Base-by-base conservation (phyloP, 352 stramenopile species). In the Pythium sukuiense region DNA sequence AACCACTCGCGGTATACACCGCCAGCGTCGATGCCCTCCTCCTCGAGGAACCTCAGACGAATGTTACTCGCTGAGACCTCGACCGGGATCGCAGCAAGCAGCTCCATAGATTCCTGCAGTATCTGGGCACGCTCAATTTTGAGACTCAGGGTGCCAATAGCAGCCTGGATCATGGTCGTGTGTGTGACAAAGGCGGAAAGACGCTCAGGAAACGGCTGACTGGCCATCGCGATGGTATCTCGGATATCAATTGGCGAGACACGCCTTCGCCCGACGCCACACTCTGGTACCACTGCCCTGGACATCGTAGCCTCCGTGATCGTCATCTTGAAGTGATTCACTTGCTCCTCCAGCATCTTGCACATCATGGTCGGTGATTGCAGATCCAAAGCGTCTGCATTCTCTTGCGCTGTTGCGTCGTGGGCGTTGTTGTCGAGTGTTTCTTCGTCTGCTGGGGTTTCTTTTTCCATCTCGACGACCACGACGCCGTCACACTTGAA, bases 1-100 rank as follows among this genome's bases (percentile, higher is more conserved):
- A 94, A 89, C 86, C 86, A 94, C 73, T 92, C 83, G 11, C 85
- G 73, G 59, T 91, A 79, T 7, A 94, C 48, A 4, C 48, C 48
- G 18, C 86, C 88, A 16, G 84, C 87, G 60, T 96, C 84, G 0
- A 91, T 68, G 12, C 74, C 88, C 29, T 65, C 73, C 46, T 95
- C 86, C 39, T 74, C 76, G 11, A 81, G 62, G 64, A 96, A 95
- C 41, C 89, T 70, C 26, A 92, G 78, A 26, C 82, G 73, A 45
- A 85, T 54, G 39, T 46, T 67, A 29, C n/a, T 43, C 5, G 48
- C 24, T 2, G 27, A 33, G 11, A 55, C 13, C 27, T 55, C 26
- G 11, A 12, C 5, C 35, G 54, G 43, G 26, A 53, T 48, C 13
- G 18, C 58, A 6, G 35, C 46, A n/a, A 65, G 18, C 30, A 58